Evolutionary conservation across 2,329 filamentous ascomycete species (phyloP).

Genomic region (Claviceps paspali): DNA sequence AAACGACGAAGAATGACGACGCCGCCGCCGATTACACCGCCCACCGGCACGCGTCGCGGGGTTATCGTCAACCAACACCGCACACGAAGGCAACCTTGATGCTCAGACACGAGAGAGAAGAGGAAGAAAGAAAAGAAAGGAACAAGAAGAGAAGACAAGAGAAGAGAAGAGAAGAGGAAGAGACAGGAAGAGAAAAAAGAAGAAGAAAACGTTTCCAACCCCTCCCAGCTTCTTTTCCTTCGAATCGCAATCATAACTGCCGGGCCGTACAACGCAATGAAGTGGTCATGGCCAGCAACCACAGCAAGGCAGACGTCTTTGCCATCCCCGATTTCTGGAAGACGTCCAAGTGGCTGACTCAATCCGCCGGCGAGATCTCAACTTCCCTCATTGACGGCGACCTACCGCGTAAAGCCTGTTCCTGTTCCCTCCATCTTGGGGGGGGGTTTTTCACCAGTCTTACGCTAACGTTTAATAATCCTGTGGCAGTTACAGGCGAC

Average conservation of each 20-base stretch:
- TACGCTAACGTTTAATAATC: not conserved
- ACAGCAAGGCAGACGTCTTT: slow-evolving; percentile 41
- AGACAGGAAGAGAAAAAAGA: no score
- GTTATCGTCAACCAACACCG: not conserved
- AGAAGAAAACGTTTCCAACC: no score
- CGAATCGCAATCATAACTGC: not conserved
- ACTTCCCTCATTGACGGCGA: slow-evolving; percentile 29
- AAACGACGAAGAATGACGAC: no score
- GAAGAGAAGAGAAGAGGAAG: no score
- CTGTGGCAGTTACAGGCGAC: not conserved
- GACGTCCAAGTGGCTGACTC: slow-evolving; percentile 33
- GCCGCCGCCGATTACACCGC: no score
- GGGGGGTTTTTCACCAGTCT: no score
- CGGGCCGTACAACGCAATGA: slow-evolving; percentile 5
- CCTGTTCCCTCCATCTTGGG: not conserved
- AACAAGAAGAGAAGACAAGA: no score
- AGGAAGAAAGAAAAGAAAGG: no score
- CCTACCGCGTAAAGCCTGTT: slow-evolving; percentile 16
- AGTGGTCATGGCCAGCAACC: slow-evolving; percentile 20
- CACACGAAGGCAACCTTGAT: no score
- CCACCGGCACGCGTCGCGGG: not conserved
- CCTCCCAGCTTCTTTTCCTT: not conserved
- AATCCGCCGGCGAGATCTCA: slow-evolving; percentile 9
- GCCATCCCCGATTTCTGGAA: slow-evolving; percentile 46
- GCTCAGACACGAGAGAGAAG: no score